These are phyloP conservation scores for Crithidia acanthocephali DNA, from an alignment of 208 protist species.

Conservation along the genomic window DNA sequence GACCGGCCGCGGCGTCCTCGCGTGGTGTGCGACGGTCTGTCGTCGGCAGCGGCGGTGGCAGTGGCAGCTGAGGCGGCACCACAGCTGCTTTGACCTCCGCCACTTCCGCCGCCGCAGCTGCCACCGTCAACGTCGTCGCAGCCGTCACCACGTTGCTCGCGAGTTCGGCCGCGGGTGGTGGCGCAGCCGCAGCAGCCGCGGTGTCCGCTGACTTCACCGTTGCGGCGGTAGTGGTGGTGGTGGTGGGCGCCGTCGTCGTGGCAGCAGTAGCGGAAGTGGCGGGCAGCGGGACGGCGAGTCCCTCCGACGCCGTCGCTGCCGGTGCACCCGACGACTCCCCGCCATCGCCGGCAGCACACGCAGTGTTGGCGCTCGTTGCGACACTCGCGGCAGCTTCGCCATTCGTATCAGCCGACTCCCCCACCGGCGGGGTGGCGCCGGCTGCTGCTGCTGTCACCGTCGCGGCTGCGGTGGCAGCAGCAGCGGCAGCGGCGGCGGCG, in stretches of 20 bases:
- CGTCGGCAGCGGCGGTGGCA: background rate
- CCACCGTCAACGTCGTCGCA: background rate
- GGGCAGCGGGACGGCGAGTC: too few relatives aligned
- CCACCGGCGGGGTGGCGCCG: too few relatives aligned
- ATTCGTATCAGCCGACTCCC: too few relatives aligned
- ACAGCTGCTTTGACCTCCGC: background rate
- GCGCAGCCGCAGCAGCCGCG: background rate
- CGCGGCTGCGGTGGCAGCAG: conserved; percentile 12
- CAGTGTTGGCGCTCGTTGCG: background rate
- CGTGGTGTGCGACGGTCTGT: conserved; percentile 11
- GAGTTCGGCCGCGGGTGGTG: too few relatives aligned
- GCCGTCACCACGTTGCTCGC: too few relatives aligned
- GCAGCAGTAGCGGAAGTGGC: background rate
- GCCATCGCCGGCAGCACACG: conserved; percentile 2
- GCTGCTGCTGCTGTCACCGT: background rate
- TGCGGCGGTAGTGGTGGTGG: background rate
- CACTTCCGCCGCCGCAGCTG: background rate
- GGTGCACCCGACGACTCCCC: conserved; percentile 4
- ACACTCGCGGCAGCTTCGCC: background rate
- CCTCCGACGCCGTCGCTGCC: too few relatives aligned
- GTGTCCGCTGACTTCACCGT: background rate
- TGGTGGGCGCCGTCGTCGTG: background rate
- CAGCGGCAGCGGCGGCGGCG: conserved; percentile 18
- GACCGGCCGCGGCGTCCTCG: background rate
- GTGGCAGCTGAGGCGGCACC: background rate